Evolutionary conservation across 148 eudicot species (phyloP), one percentile per base, ranked within the genome.

Genomic region (Arctostaphylos glauca): DNA sequence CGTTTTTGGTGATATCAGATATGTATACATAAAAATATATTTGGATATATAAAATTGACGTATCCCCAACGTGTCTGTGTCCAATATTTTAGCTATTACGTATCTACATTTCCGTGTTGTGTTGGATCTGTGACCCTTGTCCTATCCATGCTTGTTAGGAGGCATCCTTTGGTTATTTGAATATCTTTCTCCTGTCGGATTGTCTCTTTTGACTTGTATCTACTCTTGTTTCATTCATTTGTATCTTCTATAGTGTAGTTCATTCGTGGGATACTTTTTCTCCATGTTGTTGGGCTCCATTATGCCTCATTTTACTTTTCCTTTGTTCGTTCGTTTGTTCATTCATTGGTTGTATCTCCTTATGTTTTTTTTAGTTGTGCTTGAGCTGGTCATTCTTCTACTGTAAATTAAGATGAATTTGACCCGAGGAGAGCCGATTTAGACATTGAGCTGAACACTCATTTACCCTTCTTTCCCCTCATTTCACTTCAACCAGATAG

Each of bases 141-240:
- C 38, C 38, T 31, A 31, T 31, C 38, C 38, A 31, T 31, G 38
- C 38, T 31, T 31, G 38, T 31, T 31, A 31, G 38, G 71, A 66
- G 71, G 13, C 60, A 76, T 53, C 60, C 80, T 77, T 77, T 55
- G 9, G 12, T 77, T 55, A 55, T 31, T 38, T 31, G 44, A n/a
- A 6, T 25, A 15, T 76, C 59, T 76, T 55, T 77, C 14, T 55
- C 38, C 49, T 3, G 31, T 77, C 23, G 18, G 13, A 9, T 77
- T 13, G 9, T 38, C 15, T 54, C 52, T 23, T 55, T 77, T 54
- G 80, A 38, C 66, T 55, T 15, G 64, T 77, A 41, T 77, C 49
- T 77, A 14, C 78, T 9, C 31, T 15, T 50, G 50, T 23, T 21
- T 25, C 59, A 75, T 75, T 19, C 59, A 75, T 75, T 72, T 15